A percentile compares a stretch with the other conserved stretches of the same genome.
phyloP scores from a whole-genome alignment of 2,329 filamentous ascomycete genomes.

The Verticillium zaregamsianum region DNA sequence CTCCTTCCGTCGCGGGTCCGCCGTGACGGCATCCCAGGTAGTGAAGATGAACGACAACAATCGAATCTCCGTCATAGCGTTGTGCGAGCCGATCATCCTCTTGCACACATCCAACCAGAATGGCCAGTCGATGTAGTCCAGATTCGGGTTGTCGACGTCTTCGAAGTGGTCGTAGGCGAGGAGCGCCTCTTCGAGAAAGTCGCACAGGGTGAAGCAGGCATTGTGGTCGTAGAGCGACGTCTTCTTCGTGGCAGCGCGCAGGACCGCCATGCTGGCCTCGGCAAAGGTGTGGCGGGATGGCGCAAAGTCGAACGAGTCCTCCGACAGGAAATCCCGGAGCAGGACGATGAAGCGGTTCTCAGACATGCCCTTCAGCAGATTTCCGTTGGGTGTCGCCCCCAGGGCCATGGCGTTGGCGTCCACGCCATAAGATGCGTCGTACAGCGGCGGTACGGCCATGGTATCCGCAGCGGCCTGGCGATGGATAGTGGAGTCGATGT shows the following conservation, averaged over 20 bases:
- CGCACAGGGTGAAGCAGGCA: constrained; percentile 85
- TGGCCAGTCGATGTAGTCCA: constrained; percentile 64
- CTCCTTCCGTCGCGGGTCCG: constrained; percentile 63
- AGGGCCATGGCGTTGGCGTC: constrained; percentile 65
- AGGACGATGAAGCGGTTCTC: constrained; percentile 83
- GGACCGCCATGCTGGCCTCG: constrained; percentile 66
- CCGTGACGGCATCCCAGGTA: constrained; percentile 69
- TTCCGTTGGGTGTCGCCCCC: constrained; percentile 53
- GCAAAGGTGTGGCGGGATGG: constrained; percentile 66
- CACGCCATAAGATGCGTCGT: constrained; percentile 44
- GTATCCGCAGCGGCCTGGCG: constrained; percentile 57
- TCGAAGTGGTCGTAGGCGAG: constrained; percentile 52
- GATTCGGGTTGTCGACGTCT: constrained; percentile 29
- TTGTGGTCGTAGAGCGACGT: constrained; percentile 79
- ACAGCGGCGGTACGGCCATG: constrained; percentile 34
- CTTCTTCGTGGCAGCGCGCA: constrained; percentile 69
- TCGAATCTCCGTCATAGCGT: constrained; percentile 85
- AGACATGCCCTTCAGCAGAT: constrained; percentile 76
- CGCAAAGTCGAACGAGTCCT: constrained; percentile 30
- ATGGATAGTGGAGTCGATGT: constrained; percentile 80
- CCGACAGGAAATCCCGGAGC: constrained; percentile 71
- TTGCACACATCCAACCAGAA: constrained; percentile 84
- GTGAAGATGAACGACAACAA: constrained; percentile 78
- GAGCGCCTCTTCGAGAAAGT: constrained; percentile 81
- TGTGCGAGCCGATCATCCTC: constrained; percentile 76